phyloP scores from a whole-genome alignment of 1,284 basidiomycete genomes.

The Trichosporon sp. region DNA sequence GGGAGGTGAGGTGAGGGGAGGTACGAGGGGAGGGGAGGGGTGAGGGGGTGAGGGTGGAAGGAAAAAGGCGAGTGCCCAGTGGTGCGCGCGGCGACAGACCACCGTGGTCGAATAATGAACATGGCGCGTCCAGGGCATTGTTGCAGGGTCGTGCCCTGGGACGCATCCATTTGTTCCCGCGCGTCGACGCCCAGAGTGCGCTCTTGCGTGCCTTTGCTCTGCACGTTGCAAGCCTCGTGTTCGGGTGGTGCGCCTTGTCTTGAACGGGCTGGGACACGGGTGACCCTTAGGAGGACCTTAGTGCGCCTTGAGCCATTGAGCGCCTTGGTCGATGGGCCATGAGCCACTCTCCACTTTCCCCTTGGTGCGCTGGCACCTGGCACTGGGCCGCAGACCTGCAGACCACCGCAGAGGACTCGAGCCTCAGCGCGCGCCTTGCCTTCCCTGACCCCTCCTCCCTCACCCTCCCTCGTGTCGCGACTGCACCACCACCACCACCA shows the following conservation, averaged over 20 bases:
- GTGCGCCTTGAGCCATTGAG: background rate
- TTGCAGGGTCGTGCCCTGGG: background rate
- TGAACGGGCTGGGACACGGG: too few species aligned
- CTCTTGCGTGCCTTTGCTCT: background rate
- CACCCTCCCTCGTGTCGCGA: background rate
- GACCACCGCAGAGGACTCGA: too few species aligned
- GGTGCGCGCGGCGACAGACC: background rate
- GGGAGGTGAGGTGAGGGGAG: background rate
- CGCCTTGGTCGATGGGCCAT: too few species aligned
- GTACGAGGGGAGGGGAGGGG: too few species aligned
- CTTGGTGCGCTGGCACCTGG: too few species aligned
- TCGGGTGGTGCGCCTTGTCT: too few species aligned
- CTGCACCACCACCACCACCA: background rate
- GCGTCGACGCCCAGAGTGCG: background rate
- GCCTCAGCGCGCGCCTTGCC: conserved; percentile 4
- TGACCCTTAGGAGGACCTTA: background rate
- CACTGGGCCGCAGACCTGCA: too few species aligned
- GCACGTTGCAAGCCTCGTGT: too few species aligned
- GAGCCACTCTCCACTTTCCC: too few species aligned
- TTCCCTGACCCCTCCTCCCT: background rate
- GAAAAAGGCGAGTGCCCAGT: too few species aligned
- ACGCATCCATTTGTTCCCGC: conserved; percentile 13
- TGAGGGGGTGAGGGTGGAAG: too few species aligned
- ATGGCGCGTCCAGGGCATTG: background rate
- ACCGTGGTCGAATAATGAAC: background rate